Base-by-base conservation (phyloP, 2,329 filamentous ascomycete species). In the Fusarium proliferatum region DNA sequence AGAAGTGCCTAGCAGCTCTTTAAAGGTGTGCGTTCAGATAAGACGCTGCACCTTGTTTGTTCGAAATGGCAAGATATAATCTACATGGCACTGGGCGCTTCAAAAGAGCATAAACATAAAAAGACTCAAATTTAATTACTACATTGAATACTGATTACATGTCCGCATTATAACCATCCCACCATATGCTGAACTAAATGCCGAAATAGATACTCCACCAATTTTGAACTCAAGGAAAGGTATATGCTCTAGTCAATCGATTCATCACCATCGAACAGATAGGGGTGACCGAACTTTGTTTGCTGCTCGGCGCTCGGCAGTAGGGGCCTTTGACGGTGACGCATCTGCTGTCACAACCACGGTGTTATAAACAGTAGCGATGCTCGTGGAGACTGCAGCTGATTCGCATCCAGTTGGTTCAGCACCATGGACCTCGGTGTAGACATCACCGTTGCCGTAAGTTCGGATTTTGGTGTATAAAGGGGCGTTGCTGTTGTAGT, bases 311-410 rank as follows among this genome's bases (percentile, higher is more conserved):
- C 53, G n/a, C 17, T 68, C 53, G 36, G 55, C 39, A 55, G 46
- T 26, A 21, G 53, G 51, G 15, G 72, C 49, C 23, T 55, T 67
- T 28, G 77, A 67, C n/a, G 67, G 39, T 10, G 65, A 62, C 13
- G 64, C 56, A 46, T 63, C 66, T 36, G 81, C 73, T 10, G 81
- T 83, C 63, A 80, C 76, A 21, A 78, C 66, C n/a, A 83, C 74
- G 3, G 82, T 84, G 74, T 82, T 83, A 71, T 80, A 84, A 39
- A 80, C 74, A 19, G 82, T 83, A 16, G 78, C 69, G 30, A 81
- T 77, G 46, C 77, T 80, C 33, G 81, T 81, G 9, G 78, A 79
- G 28, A 76, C 64, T 17, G 73, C 64, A 56, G 64, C 71, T 6
- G 67, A 62, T 36, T 77, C 67, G 36, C 79, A 82, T 26, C 69